Percentiles rank a stretch among this genome's conserved stretches.
These are phyloP conservation scores for Acanthamoeba castellanii DNA, from an alignment of 208 protist species.

Conservation along the genomic window DNA sequence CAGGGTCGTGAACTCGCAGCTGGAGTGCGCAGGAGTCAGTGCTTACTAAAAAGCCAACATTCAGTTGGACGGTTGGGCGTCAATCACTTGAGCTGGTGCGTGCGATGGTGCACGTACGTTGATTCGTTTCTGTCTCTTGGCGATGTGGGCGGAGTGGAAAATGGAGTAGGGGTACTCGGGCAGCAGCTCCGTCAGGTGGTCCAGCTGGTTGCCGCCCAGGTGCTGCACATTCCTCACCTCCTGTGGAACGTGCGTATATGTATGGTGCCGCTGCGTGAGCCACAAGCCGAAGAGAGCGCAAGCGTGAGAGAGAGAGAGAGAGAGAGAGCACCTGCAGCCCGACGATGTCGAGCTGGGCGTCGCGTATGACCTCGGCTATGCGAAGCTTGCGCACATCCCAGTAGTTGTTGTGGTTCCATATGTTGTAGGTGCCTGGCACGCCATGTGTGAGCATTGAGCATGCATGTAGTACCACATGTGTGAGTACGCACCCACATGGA, in stretches of 20 bases:
- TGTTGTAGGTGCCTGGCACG: background rate
- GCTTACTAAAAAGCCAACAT: background rate
- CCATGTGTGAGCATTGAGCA: background rate
- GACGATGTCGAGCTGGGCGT: background rate
- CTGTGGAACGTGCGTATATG: background rate
- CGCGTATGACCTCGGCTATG: conserved; percentile 3
- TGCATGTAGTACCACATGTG: background rate
- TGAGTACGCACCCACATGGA: background rate
- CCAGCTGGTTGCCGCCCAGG: conserved; percentile 4
- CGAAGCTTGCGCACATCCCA: conserved; percentile 8
- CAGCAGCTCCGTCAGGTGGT: background rate
- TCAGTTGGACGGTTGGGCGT: too few relatives aligned
- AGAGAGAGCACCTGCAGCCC: background rate
- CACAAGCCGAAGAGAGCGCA: background rate
- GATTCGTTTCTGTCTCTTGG: background rate
- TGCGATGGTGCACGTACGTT: background rate
- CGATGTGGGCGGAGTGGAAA: conserved; percentile 14
- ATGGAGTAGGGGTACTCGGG: conserved; percentile 9
- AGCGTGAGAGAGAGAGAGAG: background rate
- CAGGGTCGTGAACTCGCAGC: background rate
- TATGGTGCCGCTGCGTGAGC: background rate
- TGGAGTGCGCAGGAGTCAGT: background rate
- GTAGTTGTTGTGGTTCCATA: conserved; percentile 52
- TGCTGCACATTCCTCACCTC: conserved; percentile 5
- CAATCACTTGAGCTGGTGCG: too few relatives aligned